Conservation (phyloP, 345 rosid genomes). For the Eucalyptus paniculata region DNA sequence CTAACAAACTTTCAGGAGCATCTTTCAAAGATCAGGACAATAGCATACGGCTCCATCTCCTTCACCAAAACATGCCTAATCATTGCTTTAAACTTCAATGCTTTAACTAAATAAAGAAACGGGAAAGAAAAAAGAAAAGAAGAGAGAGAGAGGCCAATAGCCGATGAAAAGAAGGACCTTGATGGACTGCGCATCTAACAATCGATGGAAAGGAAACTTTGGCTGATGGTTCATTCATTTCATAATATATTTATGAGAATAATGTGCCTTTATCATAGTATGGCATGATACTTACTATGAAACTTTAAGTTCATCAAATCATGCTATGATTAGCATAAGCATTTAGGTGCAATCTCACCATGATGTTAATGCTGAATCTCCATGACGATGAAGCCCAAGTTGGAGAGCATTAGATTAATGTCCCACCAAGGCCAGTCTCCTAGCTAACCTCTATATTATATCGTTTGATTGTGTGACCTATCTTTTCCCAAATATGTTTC, state of each 20-base stretch:
- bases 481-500: neutral
- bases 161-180: neutral
- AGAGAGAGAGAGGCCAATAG: neutral
- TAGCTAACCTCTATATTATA: neutral
- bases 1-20: constrained; percentile 10
- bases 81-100: neutral
- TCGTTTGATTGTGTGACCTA: neutral
- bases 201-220: neutral
- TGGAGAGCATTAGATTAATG: neutral
- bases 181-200: neutral
- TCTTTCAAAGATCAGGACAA: constrained; percentile 12
- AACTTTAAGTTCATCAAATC: neutral
- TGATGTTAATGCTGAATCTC: neutral
- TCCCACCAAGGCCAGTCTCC: neutral
- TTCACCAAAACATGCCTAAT: constrained; percentile 6
- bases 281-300: neutral
- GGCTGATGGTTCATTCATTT: neutral
- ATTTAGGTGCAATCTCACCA: neutral
- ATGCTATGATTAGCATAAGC: neutral
- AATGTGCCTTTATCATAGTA: neutral
- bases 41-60: constrained; percentile 6
- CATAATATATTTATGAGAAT: neutral
- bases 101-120: neutral
- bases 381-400: neutral
- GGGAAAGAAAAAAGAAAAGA: neutral